Evolutionary conservation across 2,329 filamentous ascomycete species (phyloP).

Genomic region (Colletotrichum abscissum): DNA sequence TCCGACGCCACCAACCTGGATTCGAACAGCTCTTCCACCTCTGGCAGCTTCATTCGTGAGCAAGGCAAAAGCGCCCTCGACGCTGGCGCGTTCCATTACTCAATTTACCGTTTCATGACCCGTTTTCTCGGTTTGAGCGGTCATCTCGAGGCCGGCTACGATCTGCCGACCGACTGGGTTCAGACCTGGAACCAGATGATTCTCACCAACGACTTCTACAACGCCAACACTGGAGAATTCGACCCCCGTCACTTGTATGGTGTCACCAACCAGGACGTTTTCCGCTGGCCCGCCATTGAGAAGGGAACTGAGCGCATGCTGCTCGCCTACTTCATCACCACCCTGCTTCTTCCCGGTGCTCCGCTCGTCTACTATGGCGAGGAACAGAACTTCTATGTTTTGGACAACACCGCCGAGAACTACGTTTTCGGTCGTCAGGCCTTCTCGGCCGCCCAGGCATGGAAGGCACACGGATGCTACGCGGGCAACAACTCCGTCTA

Average conservation of each 20-base stretch:
- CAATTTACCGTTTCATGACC: conserved; percentile 43
- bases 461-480: conserved; percentile 75
- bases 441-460: conserved; percentile 70
- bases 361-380: conserved; percentile 72
- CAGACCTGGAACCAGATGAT: conserved; percentile 67
- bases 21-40: conserved; percentile 29
- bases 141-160: conserved; percentile 44
- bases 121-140: conserved; percentile 46
- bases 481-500: conserved; percentile 66
- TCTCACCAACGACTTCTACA: conserved; percentile 68
- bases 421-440: conserved; percentile 74
- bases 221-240: conserved; percentile 69
- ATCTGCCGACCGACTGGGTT: conserved; percentile 51
- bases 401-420: conserved; percentile 73
- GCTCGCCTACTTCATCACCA: conserved; percentile 68
- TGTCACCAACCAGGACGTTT: conserved; percentile 74
- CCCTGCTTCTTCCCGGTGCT: conserved; percentile 69
- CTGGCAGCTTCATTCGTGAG: conserved; percentile 63
- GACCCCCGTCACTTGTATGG: conserved; percentile 75
- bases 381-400: conserved; percentile 72
- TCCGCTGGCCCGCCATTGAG: conserved; percentile 70
- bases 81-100: conserved; percentile 54
- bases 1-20: conserved; percentile 36
- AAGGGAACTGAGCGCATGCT: conserved; percentile 68
- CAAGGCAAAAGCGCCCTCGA: conserved; percentile 61